A percentile compares a stretch with the other conserved stretches of the same genome.
These are phyloP conservation scores for Leccinum subrobustum DNA, from an alignment of 1,284 basidiomycete genomes.

Conservation along the genomic window DNA sequence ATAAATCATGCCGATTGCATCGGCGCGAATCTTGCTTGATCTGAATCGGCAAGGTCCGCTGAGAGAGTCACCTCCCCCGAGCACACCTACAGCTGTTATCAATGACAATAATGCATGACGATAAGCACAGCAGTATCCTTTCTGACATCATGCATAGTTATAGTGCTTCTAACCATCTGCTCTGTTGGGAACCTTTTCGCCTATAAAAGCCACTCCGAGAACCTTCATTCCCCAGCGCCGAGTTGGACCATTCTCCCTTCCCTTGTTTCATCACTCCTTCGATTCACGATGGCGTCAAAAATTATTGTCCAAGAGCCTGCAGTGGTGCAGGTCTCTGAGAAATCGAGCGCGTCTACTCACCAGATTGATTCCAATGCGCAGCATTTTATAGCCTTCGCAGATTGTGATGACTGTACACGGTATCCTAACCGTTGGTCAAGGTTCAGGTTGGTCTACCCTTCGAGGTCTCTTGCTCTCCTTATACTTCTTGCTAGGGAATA, in stretches of 20 bases:
- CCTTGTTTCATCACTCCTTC: constrained; percentile 1
- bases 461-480: background rate
- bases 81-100: background rate
- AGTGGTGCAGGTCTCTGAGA: constrained; percentile 18
- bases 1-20: no score
- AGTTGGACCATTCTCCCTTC: background rate
- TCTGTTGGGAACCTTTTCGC: background rate
- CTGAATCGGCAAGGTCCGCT: no score
- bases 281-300: constrained; percentile 20
- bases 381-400: constrained; percentile 17
- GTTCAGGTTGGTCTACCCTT: constrained; percentile 45
- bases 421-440: constrained; percentile 57
- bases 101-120: background rate
- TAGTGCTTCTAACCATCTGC: background rate
- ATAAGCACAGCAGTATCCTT: background rate
- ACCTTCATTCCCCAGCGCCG: background rate
- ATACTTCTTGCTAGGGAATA: constrained; percentile 32
- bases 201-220: constrained; percentile 25
- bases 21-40: no score
- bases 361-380: constrained; percentile 4
- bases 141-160: background rate
- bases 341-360: constrained; percentile 9
- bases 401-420: constrained; percentile 26
- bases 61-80: no score
- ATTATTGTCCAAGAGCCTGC: constrained; percentile 15